phyloP scores from a whole-genome alignment of 2,329 filamentous ascomycete species.

The Exophiala xenobiotica region DNA sequence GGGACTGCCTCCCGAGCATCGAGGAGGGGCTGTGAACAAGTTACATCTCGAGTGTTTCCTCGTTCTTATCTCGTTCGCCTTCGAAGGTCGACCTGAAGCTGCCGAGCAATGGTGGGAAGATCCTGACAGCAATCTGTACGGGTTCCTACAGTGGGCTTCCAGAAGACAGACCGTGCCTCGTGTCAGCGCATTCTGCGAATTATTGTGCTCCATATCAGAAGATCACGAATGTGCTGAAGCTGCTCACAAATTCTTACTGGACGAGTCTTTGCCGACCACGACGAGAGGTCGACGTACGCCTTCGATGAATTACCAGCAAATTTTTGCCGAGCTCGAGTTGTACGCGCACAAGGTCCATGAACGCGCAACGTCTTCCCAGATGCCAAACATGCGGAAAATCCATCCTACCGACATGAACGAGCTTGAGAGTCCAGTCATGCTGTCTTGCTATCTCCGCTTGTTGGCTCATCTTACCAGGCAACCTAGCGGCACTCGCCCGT shows the following conservation, averaged over 20 bases:
- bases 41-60: constrained; percentile 81
- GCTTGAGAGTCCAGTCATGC: constrained; percentile 92
- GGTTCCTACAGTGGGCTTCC: constrained; percentile 97
- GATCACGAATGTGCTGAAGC: constrained; percentile 78
- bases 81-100: constrained; percentile 79
- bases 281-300: constrained; percentile 78
- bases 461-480: constrained; percentile 78
- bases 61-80: constrained; percentile 87
- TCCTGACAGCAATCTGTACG: constrained; percentile 86
- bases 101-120: constrained; percentile 90
- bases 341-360: constrained; percentile 79
- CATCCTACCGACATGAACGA: constrained; percentile 73
- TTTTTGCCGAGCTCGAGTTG: constrained; percentile 84
- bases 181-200: constrained; percentile 93
- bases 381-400: constrained; percentile 61
- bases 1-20: constrained; percentile 42
- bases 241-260: constrained; percentile 84
- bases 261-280: constrained; percentile 61
- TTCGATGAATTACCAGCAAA: constrained; percentile 88
- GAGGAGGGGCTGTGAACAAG: constrained; percentile 46
- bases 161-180: constrained; percentile 92
- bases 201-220: constrained; percentile 83
- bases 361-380: constrained; percentile 59
- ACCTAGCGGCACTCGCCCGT: constrained; percentile 69
- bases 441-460: constrained; percentile 88